These are phyloP conservation scores for Glomus cerebriforme DNA, from an alignment of 192 early-diverging fungal genomes.

Conservation along the genomic window DNA sequence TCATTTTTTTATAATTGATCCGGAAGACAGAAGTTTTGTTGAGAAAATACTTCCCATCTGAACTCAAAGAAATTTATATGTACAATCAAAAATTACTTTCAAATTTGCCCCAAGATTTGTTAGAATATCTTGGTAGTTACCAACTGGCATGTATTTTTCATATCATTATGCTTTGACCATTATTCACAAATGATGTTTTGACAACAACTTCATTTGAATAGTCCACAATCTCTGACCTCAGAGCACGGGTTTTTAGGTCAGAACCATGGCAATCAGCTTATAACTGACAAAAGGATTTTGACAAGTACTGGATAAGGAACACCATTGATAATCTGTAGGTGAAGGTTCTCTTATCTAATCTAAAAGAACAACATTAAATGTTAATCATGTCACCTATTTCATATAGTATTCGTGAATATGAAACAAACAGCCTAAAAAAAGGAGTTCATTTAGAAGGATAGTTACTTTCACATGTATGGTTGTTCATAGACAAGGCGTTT, in stretches of 20 bases:
- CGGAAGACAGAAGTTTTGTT: slow-evolving; percentile 31
- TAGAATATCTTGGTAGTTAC: slow-evolving; percentile 36
- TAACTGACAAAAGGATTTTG: slow-evolving; percentile 34
- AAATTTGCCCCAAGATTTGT: slow-evolving; percentile 31
- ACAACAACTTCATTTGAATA: slow-evolving; percentile 25
- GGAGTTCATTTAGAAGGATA: too few relatives aligned
- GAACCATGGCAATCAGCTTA: slow-evolving; percentile 29
- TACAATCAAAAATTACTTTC: slow-evolving; percentile 28
- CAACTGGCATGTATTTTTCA: slow-evolving; percentile 23
- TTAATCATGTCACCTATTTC: slow-evolving; percentile 29
- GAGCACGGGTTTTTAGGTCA: slow-evolving; percentile 16
- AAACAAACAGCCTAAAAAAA: too few relatives aligned
- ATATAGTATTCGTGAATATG: too few relatives aligned
- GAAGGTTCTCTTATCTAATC: slow-evolving; percentile 19
- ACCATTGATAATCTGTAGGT: slow-evolving; percentile 35
- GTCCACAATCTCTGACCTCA: slow-evolving; percentile 26
- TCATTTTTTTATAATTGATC: slow-evolving; percentile 33
- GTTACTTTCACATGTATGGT: too few relatives aligned
- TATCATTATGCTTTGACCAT: slow-evolving; percentile 17
- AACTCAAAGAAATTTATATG: slow-evolving; percentile 33
- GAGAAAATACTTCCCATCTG: slow-evolving; percentile 21
- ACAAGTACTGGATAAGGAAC: slow-evolving; percentile 32
- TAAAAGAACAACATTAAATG: slow-evolving; percentile 24
- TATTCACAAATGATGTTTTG: slow-evolving; percentile 21
- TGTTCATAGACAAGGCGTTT: too few relatives aligned